These are phyloP conservation scores for Solanum stenotomum DNA, from an alignment of 257 asterid genomes.

Conservation along the genomic window DNA sequence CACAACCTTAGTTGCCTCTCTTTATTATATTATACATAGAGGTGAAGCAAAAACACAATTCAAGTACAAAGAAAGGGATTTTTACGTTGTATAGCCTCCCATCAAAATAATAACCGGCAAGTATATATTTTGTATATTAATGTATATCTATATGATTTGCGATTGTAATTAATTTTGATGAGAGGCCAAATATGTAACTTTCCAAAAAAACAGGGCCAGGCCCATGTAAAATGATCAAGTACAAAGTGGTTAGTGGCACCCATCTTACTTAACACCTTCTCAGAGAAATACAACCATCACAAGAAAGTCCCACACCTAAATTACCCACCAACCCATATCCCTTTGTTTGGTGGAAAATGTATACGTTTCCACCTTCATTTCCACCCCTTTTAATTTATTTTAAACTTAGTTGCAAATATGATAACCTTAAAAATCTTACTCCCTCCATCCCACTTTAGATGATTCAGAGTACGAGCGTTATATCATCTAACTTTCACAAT, in stretches of 20 bases:
- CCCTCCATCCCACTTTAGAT: neutral
- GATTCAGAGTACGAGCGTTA: neutral
- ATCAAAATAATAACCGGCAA: neutral
- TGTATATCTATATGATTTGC: neutral
- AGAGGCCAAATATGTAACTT: neutral
- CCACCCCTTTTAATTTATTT: neutral
- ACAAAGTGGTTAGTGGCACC: conserved; percentile 38
- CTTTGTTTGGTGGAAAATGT: conserved; percentile 11
- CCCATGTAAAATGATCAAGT: conserved; percentile 12
- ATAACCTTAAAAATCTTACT: neutral
- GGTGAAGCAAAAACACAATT: neutral
- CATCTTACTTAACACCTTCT: conserved; percentile 25
- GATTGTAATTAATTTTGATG: neutral
- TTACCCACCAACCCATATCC: neutral
- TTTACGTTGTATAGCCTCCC: neutral
- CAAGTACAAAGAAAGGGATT: neutral
- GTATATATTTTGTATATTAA: neutral
- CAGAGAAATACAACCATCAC: conserved; percentile 35
- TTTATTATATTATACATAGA: neutral
- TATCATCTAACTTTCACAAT: neutral
- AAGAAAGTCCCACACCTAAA: conserved; percentile 27
- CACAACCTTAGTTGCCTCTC: neutral
- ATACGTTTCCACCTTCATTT: conserved; percentile 10
- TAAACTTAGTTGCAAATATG: neutral
- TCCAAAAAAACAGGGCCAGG: neutral